A percentile compares a stretch with the other conserved stretches of the same genome.
Conservation (phyloP, 2,329 filamentous ascomycete species). For the Helotiales sp. region DNA sequence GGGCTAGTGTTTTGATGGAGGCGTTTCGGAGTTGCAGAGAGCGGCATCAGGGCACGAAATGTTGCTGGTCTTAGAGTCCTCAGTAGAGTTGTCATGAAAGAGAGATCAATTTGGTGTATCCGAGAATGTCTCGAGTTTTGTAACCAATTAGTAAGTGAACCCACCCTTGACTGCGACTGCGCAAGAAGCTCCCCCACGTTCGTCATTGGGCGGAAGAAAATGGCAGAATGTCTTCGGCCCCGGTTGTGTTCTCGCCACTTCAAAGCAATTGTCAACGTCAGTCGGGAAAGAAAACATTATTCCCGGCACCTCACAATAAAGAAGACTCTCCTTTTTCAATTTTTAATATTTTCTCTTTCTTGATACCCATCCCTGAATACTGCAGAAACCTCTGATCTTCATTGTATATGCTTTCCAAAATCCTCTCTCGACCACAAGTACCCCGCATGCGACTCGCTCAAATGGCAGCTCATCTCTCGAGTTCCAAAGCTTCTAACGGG, state of each 20-base stretch:
- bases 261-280: slow-evolving; percentile 11
- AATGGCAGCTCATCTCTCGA: slow-evolving; percentile 46
- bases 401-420: slow-evolving; percentile 32
- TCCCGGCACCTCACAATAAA: slow-evolving; percentile 8
- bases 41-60: background rate
- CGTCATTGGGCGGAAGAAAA: too few species aligned
- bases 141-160: background rate
- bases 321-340: background rate
- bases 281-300: slow-evolving; percentile 12
- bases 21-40: background rate
- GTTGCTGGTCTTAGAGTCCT: slow-evolving; percentile 5
- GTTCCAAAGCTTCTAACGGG: slow-evolving; percentile 19
- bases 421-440: slow-evolving; percentile 26
- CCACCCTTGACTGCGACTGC: background rate
- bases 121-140: background rate
- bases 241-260: slow-evolving; percentile 15
- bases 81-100: slow-evolving; percentile 13
- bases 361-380: background rate
- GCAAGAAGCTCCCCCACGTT: background rate
- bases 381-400: background rate
- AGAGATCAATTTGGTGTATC: background rate
- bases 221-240: too few species aligned
- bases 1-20: slow-evolving; percentile 12
- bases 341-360: background rate
- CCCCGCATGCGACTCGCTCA: slow-evolving; percentile 41